Evolutionary conservation across 306 rosid species (phyloP).

Genomic region (Acacia melanoxylon): DNA sequence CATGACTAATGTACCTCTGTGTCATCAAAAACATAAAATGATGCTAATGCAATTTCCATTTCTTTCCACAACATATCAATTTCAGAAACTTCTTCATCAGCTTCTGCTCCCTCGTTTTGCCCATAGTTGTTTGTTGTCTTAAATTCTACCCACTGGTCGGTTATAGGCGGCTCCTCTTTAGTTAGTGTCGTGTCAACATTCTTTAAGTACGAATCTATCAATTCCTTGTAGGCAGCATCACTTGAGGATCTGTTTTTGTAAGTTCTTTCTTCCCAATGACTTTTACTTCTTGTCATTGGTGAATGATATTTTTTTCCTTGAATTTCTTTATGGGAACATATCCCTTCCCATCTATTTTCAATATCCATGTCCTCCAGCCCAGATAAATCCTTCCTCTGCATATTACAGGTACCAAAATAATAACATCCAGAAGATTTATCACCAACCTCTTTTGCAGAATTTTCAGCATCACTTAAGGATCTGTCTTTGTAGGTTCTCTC

Average conservation of each 20-base stretch:
- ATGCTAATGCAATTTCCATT: conserved; percentile 78
- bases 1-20: conserved; percentile 46
- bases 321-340: not conserved
- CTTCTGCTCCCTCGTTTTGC: conserved; percentile 38
- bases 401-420: not conserved
- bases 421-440: not conserved
- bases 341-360: not conserved
- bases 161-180: conserved; percentile 50
- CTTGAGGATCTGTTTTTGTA: conserved; percentile 56
- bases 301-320: not conserved
- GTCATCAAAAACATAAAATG: conserved; percentile 60
- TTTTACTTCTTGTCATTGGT: conserved; percentile 33
- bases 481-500: conserved; percentile 50
- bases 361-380: not conserved
- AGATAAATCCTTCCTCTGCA: not conserved
- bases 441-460: not conserved
- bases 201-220: conserved; percentile 70
- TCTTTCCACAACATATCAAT: conserved; percentile 82
- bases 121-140: conserved; percentile 33
- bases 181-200: conserved; percentile 50
- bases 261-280: conserved; percentile 31
- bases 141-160: conserved; percentile 78
- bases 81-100: conserved; percentile 58
- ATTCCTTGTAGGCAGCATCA: conserved; percentile 75
- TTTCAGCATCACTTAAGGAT: conserved; percentile 54